Conservation (phyloP, 495 filamentous ascomycete species). For the Aspergillus ellipticus region DNA sequence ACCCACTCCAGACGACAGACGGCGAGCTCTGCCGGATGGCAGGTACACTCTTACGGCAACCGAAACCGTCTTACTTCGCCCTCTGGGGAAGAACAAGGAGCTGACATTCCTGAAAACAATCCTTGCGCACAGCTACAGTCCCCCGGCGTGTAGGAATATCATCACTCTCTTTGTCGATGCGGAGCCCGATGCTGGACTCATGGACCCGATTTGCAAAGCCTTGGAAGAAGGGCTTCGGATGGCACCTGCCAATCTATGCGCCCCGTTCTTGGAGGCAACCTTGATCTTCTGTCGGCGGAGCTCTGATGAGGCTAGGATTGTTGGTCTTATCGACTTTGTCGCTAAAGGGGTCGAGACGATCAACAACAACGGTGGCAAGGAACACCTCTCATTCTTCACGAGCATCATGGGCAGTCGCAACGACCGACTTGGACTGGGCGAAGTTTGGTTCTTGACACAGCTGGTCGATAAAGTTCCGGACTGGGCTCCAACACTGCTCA, state of each 20-base stretch:
- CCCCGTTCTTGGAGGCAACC: slow-evolving; percentile 51
- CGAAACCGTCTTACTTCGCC: slow-evolving; percentile 34
- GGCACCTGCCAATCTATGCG: slow-evolving; percentile 53
- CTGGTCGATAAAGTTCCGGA: slow-evolving; percentile 53
- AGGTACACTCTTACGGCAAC: slow-evolving; percentile 37
- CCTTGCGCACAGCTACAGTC: slow-evolving; percentile 34
- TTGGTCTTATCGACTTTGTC: slow-evolving; percentile 46
- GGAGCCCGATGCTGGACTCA: slow-evolving; percentile 41
- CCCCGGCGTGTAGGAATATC: slow-evolving; percentile 33
- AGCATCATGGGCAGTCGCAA: slow-evolving; percentile 38
- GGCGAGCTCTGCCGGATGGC: slow-evolving; percentile 26
- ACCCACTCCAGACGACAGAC: slow-evolving; percentile 24
- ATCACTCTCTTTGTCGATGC: slow-evolving; percentile 40
- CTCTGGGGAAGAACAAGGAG: slow-evolving; percentile 28
- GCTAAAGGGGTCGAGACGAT: slow-evolving; percentile 55
- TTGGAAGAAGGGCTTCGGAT: slow-evolving; percentile 51
- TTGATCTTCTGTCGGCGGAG: slow-evolving; percentile 46
- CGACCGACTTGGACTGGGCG: slow-evolving; percentile 31
- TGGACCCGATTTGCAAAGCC: slow-evolving; percentile 41
- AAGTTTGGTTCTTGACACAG: slow-evolving; percentile 34
- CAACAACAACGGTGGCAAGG: slow-evolving; percentile 50
- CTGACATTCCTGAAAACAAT: slow-evolving; percentile 44
- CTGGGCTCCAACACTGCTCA: slow-evolving; percentile 67
- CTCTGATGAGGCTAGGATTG: slow-evolving; percentile 33
- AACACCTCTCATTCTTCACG: slow-evolving; percentile 59